A percentile compares a stretch with the other conserved stretches of the same genome.
These are phyloP conservation scores for Penicillium longicatenatum DNA, from an alignment of 495 filamentous ascomycete genomes.

Conservation along the genomic window DNA sequence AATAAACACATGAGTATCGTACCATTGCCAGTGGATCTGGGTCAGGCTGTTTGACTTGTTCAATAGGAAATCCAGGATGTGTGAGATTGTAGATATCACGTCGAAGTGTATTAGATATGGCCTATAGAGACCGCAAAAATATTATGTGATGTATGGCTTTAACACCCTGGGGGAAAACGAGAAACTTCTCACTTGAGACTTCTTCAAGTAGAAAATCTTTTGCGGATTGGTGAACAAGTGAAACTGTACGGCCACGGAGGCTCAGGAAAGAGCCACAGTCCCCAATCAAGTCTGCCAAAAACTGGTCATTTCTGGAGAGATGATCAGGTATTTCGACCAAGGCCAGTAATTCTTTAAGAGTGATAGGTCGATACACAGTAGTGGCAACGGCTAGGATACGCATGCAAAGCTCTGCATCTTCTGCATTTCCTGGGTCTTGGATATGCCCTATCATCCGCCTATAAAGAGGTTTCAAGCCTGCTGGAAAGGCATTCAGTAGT, in stretches of 20 bases:
- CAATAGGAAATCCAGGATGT: background rate
- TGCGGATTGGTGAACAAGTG: slow-evolving; percentile 10
- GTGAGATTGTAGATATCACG: slow-evolving; percentile 1
- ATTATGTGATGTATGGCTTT: background rate
- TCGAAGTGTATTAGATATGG: background rate
- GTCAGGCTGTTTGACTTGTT: background rate
- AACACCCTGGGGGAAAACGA: background rate
- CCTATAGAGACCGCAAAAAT: background rate
- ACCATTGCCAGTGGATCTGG: slow-evolving; percentile 1
- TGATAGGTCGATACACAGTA: background rate
- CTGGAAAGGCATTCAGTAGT: background rate
- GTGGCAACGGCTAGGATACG: background rate
- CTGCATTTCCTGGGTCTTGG: background rate
- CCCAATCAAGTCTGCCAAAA: background rate
- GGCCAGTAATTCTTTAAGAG: background rate
- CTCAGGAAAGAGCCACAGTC: slow-evolving; percentile 8
- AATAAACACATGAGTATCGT: slow-evolving; percentile 2
- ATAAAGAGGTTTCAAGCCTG: background rate
- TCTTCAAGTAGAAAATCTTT: background rate
- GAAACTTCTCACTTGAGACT: background rate
- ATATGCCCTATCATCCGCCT: background rate
- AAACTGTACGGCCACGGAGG: background rate
- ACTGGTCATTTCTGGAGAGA: background rate
- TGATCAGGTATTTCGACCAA: background rate
- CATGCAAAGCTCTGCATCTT: background rate